Percentiles rank a stretch among this genome's conserved stretches.
Conservation (phyloP, 78 protist species). For the Dictyostelium purpureum region DNA sequence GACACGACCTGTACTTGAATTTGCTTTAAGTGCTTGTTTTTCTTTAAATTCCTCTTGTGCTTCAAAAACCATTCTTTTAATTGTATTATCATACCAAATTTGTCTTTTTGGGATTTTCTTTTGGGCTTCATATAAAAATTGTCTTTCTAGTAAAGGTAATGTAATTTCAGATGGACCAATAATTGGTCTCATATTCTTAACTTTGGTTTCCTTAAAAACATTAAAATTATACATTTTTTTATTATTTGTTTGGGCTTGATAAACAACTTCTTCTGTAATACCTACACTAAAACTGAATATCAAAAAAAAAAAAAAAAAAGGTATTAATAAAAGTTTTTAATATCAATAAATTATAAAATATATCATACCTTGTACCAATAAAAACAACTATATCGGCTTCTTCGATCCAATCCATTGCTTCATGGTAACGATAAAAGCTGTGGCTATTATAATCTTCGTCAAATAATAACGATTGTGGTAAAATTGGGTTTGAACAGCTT, state of each 20-base stretch:
- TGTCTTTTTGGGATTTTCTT: background rate
- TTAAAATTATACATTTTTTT: conserved; percentile 76
- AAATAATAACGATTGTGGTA: conserved; percentile 76
- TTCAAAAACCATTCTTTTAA: conserved; percentile 12
- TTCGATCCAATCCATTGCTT: conserved; percentile 67
- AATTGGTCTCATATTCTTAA: background rate
- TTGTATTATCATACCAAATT: conserved; percentile 38
- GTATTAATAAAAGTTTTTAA: background rate
- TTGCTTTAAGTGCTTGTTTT: too few species aligned
- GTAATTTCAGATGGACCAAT: conserved; percentile 44
- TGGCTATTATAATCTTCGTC: conserved; percentile 75
- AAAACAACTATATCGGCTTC: conserved; percentile 34
- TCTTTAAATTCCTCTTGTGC: too few species aligned
- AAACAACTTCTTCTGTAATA: conserved; percentile 48
- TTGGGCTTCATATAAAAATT: conserved; percentile 1
- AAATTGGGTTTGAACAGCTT: conserved; percentile 21
- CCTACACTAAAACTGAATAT: conserved; percentile 66
- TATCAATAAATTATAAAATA: background rate
- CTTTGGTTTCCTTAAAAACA: conserved; percentile 37
- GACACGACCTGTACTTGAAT: too few species aligned
- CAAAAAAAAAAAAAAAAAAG: conserved; percentile 1
- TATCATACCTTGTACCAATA: conserved; percentile 3
- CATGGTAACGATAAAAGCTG: conserved; percentile 26
- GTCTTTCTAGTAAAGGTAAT: conserved; percentile 43
- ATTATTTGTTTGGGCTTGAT: background rate